These are phyloP conservation scores for Boechera stricta DNA, from an alignment of 345 rosid genomes.

Conservation along the genomic window DNA sequence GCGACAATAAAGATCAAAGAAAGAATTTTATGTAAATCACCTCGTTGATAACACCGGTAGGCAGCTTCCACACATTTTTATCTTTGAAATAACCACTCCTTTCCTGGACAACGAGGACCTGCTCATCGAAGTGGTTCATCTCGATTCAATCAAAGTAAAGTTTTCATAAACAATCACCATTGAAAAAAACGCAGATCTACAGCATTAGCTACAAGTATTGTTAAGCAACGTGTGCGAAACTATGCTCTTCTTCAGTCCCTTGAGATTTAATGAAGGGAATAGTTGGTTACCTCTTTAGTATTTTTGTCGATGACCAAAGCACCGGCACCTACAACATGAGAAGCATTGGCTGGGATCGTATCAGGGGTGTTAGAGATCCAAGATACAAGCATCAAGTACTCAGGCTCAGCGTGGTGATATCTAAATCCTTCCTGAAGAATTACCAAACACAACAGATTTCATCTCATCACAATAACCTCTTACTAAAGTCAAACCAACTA, in stretches of 20 bases:
- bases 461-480: background rate
- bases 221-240: background rate
- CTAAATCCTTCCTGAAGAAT: slow-evolving; percentile 65
- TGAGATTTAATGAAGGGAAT: slow-evolving; percentile 6
- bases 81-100: slow-evolving; percentile 60
- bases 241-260: background rate
- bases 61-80: slow-evolving; percentile 75
- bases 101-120: slow-evolving; percentile 92
- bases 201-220: background rate
- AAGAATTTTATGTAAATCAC: slow-evolving; percentile 44
- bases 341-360: slow-evolving; percentile 70
- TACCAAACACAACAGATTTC: background rate
- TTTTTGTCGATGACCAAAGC: slow-evolving; percentile 64
- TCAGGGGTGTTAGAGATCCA: slow-evolving; percentile 59
- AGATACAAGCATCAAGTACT: slow-evolving; percentile 74
- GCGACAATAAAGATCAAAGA: background rate
- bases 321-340: slow-evolving; percentile 77
- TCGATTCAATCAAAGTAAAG: background rate
- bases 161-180: background rate
- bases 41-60: slow-evolving; percentile 77
- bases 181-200: background rate
- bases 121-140: slow-evolving; percentile 16
- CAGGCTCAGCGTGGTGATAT: slow-evolving; percentile 73
- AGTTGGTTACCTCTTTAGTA: slow-evolving; percentile 55
- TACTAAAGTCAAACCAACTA: background rate